Conservation (phyloP, 371 early-diverging fungal genomes). For the Thermomucor indicae-seudaticae region DNA sequence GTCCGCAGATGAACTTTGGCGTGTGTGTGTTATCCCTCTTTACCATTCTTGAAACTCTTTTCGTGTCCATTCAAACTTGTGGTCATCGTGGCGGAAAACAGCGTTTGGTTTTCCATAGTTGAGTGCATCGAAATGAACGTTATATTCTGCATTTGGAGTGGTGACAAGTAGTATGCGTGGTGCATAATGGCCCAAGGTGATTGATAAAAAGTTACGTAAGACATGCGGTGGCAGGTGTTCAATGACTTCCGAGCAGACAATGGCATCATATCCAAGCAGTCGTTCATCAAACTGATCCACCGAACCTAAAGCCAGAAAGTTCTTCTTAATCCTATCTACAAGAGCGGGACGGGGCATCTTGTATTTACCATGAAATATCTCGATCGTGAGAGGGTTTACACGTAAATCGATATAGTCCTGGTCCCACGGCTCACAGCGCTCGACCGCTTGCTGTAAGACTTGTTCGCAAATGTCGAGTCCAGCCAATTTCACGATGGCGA, state of each 20-base stretch:
- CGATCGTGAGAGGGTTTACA: slow-evolving; percentile 39
- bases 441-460: slow-evolving; percentile 37
- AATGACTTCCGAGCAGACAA: slow-evolving; percentile 71
- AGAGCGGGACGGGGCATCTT: neutral
- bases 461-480: slow-evolving; percentile 57
- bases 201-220: slow-evolving; percentile 50
- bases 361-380: slow-evolving; percentile 50
- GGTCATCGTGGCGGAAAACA: slow-evolving; percentile 78
- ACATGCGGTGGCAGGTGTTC: slow-evolving; percentile 68
- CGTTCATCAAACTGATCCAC: slow-evolving; percentile 41
- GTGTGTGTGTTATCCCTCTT: neutral
- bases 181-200: slow-evolving; percentile 61
- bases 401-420: slow-evolving; percentile 48
- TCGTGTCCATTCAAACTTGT: slow-evolving; percentile 93
- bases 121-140: slow-evolving; percentile 74
- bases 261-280: slow-evolving; percentile 48
- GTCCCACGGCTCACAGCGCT: slow-evolving; percentile 49
- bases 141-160: slow-evolving; percentile 89
- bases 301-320: slow-evolving; percentile 32
- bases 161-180: slow-evolving; percentile 67
- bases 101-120: slow-evolving; percentile 67
- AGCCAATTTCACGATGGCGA: slow-evolving; percentile 43
- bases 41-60: slow-evolving; percentile 79
- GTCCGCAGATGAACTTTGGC: neutral
- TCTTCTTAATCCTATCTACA: neutral